Percentiles rank a stretch among this genome's conserved stretches.
Evolutionary conservation across 2,329 filamentous ascomycete species (phyloP).

Genomic region (Didymella segeticola): DNA sequence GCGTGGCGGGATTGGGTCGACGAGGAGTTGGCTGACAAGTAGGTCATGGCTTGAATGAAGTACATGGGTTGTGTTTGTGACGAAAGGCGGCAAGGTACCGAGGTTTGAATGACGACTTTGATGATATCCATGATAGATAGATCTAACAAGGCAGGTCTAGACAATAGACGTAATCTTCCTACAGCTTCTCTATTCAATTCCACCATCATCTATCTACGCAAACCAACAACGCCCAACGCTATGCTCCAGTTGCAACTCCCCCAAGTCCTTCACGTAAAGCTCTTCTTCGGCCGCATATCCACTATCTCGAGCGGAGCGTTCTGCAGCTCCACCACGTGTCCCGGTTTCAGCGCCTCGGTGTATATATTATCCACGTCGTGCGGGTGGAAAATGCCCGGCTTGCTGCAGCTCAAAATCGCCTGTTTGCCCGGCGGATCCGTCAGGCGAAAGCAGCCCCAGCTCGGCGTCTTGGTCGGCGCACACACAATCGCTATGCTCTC

Average conservation of each 20-base stretch:
- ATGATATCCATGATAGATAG: too few relatives aligned
- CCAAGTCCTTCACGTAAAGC: constrained; percentile 4
- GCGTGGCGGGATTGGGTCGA: constrained; percentile 78
- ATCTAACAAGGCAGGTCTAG: constrained; percentile 2
- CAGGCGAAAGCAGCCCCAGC: constrained; percentile 89
- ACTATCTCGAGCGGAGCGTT: constrained; percentile 68
- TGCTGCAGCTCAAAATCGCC: constrained; percentile 79
- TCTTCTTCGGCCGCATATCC: constrained; percentile 59
- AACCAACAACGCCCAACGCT: constrained; percentile 8
- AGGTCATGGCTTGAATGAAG: too few relatives aligned
- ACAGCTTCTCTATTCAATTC: too few relatives aligned
- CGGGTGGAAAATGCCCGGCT: constrained; percentile 84
- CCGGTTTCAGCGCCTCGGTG: constrained; percentile 69
- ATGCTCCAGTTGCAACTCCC: background rate
- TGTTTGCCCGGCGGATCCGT: constrained; percentile 91
- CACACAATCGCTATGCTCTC: constrained; percentile 98
- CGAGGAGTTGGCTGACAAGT: constrained; percentile 20
- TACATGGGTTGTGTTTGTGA: background rate
- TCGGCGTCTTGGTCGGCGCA: constrained; percentile 79
- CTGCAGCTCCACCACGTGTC: constrained; percentile 65
- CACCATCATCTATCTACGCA: too few relatives aligned
- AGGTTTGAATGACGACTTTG: background rate
- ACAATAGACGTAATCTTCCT: background rate
- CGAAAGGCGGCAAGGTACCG: background rate
- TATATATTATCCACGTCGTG: constrained; percentile 76